Conservation (phyloP, 2,329 filamentous ascomycete genomes). For the Colletotrichum filicis region DNA sequence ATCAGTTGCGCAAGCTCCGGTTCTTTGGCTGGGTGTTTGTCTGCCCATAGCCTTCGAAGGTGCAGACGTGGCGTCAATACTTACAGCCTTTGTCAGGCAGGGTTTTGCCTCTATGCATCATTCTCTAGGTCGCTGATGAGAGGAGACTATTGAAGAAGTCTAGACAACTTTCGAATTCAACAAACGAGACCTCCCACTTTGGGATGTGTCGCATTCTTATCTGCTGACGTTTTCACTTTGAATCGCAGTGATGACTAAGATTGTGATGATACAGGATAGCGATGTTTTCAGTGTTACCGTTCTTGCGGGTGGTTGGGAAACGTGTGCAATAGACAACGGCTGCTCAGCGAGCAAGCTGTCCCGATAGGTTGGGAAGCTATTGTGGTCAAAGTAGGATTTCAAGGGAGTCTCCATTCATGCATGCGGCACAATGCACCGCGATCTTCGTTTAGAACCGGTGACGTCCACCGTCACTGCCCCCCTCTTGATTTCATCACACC, state of each 20-base stretch:
- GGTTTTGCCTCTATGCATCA: background rate
- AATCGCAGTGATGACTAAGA: conserved; percentile 27
- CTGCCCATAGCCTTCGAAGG: background rate
- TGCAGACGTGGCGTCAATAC: conserved; percentile 3
- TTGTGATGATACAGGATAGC: conserved; percentile 6
- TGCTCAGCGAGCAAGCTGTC: conserved; percentile 9
- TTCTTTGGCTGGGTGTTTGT: background rate
- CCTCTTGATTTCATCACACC: background rate
- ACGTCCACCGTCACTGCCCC: background rate
- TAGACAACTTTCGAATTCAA: conserved; percentile 8
- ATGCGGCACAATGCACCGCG: conserved; percentile 23
- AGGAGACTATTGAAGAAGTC: background rate
- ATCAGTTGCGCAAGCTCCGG: background rate
- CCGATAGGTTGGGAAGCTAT: conserved; percentile 4
- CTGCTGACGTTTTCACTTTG: conserved; percentile 5
- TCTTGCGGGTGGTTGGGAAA: conserved; percentile 6
- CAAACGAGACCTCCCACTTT: background rate
- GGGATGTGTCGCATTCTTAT: conserved; percentile 5
- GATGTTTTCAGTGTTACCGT: conserved; percentile 27
- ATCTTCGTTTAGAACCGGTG: conserved; percentile 8
- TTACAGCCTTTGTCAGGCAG: background rate
- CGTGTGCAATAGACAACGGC: conserved; percentile 20
- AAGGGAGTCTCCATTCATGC: conserved; percentile 26
- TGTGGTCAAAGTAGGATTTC: conserved; percentile 5
- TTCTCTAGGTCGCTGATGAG: background rate